Evolutionary conservation across 495 filamentous ascomycete genomes (phyloP).

Genomic region (Margaritispora aquatica): DNA sequence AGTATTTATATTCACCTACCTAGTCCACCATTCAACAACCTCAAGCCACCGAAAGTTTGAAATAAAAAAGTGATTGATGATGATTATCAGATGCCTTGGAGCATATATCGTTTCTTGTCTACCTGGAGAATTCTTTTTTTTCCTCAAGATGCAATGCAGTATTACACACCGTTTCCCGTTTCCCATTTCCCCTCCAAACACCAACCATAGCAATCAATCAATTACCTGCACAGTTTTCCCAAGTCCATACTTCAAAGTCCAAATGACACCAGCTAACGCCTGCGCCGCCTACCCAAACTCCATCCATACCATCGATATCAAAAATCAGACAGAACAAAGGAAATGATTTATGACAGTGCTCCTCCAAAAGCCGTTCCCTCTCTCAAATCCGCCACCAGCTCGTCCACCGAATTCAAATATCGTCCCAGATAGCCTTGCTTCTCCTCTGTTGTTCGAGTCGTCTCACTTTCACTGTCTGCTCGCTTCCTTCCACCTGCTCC

Average conservation of each 20-base stretch:
- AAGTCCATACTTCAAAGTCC: too few relatives aligned
- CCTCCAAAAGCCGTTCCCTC: constrained; percentile 68
- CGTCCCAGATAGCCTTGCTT: constrained; percentile 78
- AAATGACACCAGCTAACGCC: constrained; percentile 17
- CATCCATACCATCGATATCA: constrained; percentile 9
- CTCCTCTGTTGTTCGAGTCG: constrained; percentile 70
- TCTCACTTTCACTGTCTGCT: constrained; percentile 27
- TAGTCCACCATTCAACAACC: background rate
- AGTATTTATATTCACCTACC: background rate
- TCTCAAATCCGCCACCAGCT: constrained; percentile 82
- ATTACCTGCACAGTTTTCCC: background rate
- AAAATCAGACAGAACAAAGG: constrained; percentile 12
- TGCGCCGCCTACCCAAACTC: background rate
- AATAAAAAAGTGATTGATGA: too few relatives aligned
- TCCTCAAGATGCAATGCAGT: background rate
- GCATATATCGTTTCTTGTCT: background rate
- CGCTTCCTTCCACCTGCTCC: constrained; percentile 19
- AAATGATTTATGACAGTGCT: constrained; percentile 32
- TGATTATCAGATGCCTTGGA: background rate
- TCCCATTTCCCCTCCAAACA: too few relatives aligned
- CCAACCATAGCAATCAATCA: background rate
- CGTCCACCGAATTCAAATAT: constrained; percentile 85
- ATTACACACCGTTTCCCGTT: constrained; percentile 10
- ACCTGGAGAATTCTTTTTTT: too few relatives aligned
- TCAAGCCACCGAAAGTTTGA: background rate